Evolutionary conservation across 306 rosid species (phyloP).

Genomic region (Acacia crassicarpa): DNA sequence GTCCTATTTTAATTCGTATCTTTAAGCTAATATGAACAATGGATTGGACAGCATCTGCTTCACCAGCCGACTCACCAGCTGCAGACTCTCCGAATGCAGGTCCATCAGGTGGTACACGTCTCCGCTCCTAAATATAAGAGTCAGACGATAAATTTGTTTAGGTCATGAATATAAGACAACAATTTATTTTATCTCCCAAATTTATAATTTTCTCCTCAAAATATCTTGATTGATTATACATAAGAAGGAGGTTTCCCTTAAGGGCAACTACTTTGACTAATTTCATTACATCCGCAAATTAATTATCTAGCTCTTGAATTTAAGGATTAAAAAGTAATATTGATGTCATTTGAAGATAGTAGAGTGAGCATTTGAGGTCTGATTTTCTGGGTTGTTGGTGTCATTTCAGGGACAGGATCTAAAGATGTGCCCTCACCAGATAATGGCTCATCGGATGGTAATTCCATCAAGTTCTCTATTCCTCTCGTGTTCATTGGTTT

Average conservation of each 20-base stretch:
- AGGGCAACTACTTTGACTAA: no score
- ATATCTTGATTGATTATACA: no score
- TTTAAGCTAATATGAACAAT: constrained; percentile 19
- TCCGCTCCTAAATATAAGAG: no score
- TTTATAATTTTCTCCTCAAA: no score
- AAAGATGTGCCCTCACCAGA: constrained; percentile 54
- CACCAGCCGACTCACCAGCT: constrained; percentile 62
- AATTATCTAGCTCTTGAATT: no score
- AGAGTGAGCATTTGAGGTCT: neutral
- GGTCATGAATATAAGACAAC: no score
- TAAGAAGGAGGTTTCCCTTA: no score
- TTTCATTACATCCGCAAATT: no score
- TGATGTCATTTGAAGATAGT: neutral
- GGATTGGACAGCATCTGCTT: constrained; percentile 41
- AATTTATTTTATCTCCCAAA: no score
- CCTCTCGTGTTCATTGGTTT: constrained; percentile 47
- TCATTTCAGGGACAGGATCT: constrained; percentile 56
- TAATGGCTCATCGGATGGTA: constrained; percentile 51
- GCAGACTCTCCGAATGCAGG: constrained; percentile 53
- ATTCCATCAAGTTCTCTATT: constrained; percentile 48
- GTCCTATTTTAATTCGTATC: neutral
- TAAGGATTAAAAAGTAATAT: neutral
- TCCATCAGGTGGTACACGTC: constrained; percentile 52
- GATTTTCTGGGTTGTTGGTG: neutral
- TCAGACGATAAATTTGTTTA: no score